These are phyloP conservation scores for Dimargaris verticillata DNA, from an alignment of 192 early-diverging fungal species.

Conservation along the genomic window DNA sequence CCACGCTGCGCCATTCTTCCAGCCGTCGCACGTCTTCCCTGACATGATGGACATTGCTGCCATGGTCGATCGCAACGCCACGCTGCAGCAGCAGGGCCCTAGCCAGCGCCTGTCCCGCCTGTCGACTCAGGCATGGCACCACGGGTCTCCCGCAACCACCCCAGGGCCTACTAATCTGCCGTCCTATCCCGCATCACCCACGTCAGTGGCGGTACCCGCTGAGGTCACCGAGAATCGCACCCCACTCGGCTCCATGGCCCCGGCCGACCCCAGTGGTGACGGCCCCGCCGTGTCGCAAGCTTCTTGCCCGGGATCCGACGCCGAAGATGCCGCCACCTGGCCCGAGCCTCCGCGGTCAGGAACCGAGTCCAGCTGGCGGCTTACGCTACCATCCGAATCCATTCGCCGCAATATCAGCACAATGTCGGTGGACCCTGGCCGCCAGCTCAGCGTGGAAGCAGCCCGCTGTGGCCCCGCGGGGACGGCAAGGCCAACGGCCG, in stretches of 20 bases:
- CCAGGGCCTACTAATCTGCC: background rate
- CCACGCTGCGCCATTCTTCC: slow-evolving; percentile 22
- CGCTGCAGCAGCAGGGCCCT: background rate
- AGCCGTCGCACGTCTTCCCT: slow-evolving; percentile 30
- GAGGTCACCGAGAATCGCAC: too few relatives aligned
- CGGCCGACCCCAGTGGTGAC: too few relatives aligned
- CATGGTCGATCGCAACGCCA: slow-evolving; percentile 28
- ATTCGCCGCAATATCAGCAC: slow-evolving; percentile 4
- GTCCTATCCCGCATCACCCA: background rate
- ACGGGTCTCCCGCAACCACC: background rate
- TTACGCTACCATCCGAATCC: too few relatives aligned
- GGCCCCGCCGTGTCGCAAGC: too few relatives aligned
- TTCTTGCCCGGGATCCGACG: too few relatives aligned
- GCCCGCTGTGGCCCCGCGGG: background rate
- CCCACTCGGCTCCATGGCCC: too few relatives aligned
- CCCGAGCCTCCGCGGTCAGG: too few relatives aligned
- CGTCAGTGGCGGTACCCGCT: background rate
- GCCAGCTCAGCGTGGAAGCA: slow-evolving; percentile 6
- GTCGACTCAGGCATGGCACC: background rate
- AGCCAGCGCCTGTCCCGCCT: slow-evolving; percentile 6
- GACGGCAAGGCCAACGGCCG: background rate
- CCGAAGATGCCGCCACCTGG: too few relatives aligned
- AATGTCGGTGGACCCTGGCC: background rate
- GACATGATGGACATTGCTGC: slow-evolving; percentile 30
- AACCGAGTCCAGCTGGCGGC: too few relatives aligned